Evolutionary conservation across 306 rosid species (phyloP), one percentile per base, ranked within the genome.

Genomic region (Pachyrhizus erosus): DNA sequence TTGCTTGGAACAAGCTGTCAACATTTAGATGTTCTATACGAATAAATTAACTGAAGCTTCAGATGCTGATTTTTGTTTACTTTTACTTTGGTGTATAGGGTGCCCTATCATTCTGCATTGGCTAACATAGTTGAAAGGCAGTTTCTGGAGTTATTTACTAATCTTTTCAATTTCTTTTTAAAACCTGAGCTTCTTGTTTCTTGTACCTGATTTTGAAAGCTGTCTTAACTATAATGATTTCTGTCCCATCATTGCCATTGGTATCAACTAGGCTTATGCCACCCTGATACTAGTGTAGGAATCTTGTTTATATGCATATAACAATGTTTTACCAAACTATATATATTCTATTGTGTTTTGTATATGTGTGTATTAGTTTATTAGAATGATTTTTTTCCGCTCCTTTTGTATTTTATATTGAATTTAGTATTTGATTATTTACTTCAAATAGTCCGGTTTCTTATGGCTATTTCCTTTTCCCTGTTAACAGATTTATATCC

Each of bases 401-500:
- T 37, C 62, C 39, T 72, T 51, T 64, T 62, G 15, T 31, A 37
- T 9, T 65, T 67, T 54, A 51, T 52, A 54, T 74, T 33, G 27
- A 73, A 46, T 46, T 40, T 21, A 23, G 34, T 9, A 26, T 43
- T 73, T n/a, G 48, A 66, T 77, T 46, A 40, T 43, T 52, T 82
- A 49, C 84, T 82, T 82, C 80, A 46, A 72, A 60, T 84, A 54
- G 15, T 82, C 33, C 8, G 57, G 55, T 82, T 81, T 75, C 29
- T 21, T 49, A 70, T 85, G 82, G 60, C 77, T 73, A 78, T 83
- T 48, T 73, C 33, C 52, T 61, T 78, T 80, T 77, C 60, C 49
- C 37, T 49, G 3, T 83, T 83, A 80, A 69, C 93, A 96, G 99
- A 89, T 96, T 75, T 96, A 91, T 90, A 73, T 93, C 67, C 97